Evolutionary conservation across 176 grass and related monocot species (phyloP).

Genomic region (Saccharum officinarum): DNA sequence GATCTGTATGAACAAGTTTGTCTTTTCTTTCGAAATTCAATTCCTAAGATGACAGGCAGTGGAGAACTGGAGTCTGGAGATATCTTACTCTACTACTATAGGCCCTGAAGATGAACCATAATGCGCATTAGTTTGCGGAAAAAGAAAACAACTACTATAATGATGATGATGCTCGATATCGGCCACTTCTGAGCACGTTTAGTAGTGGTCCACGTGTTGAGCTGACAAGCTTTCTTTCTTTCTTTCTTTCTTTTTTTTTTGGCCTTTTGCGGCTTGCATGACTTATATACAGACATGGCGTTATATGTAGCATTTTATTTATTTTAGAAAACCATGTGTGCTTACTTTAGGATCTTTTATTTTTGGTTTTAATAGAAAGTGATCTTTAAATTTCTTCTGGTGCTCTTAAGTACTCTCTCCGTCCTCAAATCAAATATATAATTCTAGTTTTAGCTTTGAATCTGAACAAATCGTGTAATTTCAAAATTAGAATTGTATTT

Average conservation of each 20-base stretch:
- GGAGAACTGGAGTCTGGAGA: not conserved
- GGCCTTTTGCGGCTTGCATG: not conserved
- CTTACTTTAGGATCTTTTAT: not conserved
- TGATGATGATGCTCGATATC: not conserved
- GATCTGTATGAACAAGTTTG: constrained; percentile 34
- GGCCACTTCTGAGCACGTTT: not conserved
- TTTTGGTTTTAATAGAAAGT: not conserved
- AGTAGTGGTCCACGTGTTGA: constrained; percentile 34
- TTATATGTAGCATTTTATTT: not conserved
- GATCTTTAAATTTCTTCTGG: not conserved
- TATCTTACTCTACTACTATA: constrained; percentile 33
- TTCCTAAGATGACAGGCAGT: constrained; percentile 5
- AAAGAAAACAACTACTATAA: not conserved
- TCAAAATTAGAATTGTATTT: too few relatives aligned
- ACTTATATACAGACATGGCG: too few relatives aligned
- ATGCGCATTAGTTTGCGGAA: constrained; percentile 25
- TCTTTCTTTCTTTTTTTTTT: too few relatives aligned
- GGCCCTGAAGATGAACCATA: constrained; percentile 29
- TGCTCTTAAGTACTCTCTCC: too few relatives aligned
- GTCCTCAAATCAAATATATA: too few relatives aligned
- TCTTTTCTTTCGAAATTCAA: constrained; percentile 28
- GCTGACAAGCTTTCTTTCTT: not conserved
- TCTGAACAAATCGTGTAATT: too few relatives aligned
- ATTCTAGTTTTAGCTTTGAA: too few relatives aligned
- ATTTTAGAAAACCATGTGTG: not conserved